Conservation (phyloP, 139 green algal genomes). For the Tetradesmus lagerheimii region DNA sequence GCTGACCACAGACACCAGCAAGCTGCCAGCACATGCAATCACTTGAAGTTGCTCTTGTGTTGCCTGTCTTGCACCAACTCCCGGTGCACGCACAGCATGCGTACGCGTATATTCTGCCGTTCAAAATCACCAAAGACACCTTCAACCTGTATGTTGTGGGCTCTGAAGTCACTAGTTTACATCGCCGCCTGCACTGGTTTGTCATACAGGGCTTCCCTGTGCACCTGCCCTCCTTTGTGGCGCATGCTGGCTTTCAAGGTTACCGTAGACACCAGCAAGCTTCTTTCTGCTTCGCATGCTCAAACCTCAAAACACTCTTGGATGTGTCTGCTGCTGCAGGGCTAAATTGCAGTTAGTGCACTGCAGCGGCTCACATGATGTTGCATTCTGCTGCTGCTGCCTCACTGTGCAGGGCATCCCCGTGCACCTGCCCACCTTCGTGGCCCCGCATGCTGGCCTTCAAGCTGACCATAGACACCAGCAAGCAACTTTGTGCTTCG, state of each 20-base stretch:
- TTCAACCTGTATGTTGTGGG: too few species aligned
- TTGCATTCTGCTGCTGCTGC: not conserved
- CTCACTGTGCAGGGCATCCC: slow-evolving; percentile 37
- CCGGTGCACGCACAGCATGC: too few species aligned
- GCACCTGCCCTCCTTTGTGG: not conserved
- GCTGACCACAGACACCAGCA: slow-evolving; percentile 34
- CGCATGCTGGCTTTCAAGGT: slow-evolving; percentile 41
- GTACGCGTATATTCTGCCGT: too few species aligned
- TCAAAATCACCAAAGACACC: too few species aligned
- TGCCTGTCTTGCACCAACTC: too few species aligned
- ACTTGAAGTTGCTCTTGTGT: not conserved
- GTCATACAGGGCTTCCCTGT: too few species aligned
- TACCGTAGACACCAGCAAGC: slow-evolving; percentile 31
- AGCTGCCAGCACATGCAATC: not conserved
- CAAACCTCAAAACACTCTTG: too few species aligned
- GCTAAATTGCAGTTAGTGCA: too few species aligned
- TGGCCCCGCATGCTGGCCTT: slow-evolving; percentile 33
- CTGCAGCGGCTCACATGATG: too few species aligned
- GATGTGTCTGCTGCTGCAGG: too few species aligned
- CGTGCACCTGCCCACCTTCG: slow-evolving; percentile 31
- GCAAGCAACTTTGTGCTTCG: slow-evolving; percentile 28
- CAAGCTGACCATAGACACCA: slow-evolving; percentile 47
- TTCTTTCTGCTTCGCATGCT: slow-evolving; percentile 24
- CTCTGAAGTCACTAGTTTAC: too few species aligned
- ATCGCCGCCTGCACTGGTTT: too few species aligned